phyloP scores from a whole-genome alignment of 495 filamentous ascomycete species.

The Acidiella bohemica region DNA sequence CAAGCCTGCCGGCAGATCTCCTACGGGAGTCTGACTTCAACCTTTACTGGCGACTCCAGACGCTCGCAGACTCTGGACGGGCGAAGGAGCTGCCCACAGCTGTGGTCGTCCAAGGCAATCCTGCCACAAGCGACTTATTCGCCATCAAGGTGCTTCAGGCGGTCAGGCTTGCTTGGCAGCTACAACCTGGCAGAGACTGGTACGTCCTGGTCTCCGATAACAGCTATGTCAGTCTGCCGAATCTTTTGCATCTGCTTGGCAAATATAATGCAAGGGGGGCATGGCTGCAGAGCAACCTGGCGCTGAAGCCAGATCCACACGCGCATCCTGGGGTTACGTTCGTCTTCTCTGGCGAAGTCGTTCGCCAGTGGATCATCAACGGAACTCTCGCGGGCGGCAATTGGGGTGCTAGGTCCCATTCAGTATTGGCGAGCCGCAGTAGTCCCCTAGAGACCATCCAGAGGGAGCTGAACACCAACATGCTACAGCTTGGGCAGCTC shows the following conservation, averaged over 20 bases:
- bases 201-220: conserved; percentile 55
- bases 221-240: conserved; percentile 51
- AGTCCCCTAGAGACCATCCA: conserved; percentile 9
- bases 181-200: conserved; percentile 40
- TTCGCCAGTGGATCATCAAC: conserved; percentile 23
- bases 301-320: too few relatives aligned
- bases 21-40: conserved; percentile 32
- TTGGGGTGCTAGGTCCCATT: background rate
- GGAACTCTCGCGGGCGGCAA: background rate
- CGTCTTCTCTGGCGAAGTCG: conserved; percentile 37
- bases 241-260: conserved; percentile 40
- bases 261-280: conserved; percentile 34
- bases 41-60: conserved; percentile 26
- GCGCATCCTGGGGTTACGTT: conserved; percentile 43
- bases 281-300: conserved; percentile 42
- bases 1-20: conserved; percentile 26
- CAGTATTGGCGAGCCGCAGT: conserved; percentile 13
- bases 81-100: conserved; percentile 1
- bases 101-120: conserved; percentile 6
- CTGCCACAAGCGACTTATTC: conserved; percentile 31
- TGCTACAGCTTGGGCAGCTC: too few relatives aligned
- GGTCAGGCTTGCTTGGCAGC: conserved; percentile 39
- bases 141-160: conserved; percentile 52
- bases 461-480: conserved; percentile 8
- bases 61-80: background rate